phyloP scores from a whole-genome alignment of 225 moss, liverwort and hornwort species.

The Pseudoscleropodium purum region DNA sequence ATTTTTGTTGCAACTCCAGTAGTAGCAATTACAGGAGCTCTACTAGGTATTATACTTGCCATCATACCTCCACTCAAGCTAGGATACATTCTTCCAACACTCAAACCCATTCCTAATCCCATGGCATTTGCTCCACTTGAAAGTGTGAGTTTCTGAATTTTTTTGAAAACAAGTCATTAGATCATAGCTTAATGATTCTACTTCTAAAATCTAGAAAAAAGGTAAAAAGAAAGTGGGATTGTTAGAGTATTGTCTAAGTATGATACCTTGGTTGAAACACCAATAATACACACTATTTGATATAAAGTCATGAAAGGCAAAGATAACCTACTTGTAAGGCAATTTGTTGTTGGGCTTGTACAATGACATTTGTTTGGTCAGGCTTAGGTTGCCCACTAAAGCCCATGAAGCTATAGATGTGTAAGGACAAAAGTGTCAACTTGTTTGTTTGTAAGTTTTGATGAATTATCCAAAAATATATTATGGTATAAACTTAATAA shows the following conservation, averaged over 20 bases:
- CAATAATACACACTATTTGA: neutral
- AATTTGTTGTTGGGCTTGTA: conserved; percentile 97
- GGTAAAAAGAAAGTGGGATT: neutral
- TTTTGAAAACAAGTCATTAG: neutral
- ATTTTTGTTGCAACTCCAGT: conserved; percentile 62
- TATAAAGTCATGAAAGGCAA: neutral
- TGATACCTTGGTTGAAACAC: neutral
- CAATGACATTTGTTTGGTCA: conserved; percentile 79
- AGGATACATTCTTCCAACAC: conserved; percentile 33
- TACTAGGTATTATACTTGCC: conserved; percentile 37
- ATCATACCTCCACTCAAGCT: conserved; percentile 53
- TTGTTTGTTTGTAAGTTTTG: neutral
- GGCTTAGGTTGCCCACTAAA: conserved; percentile 84
- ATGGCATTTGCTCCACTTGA: conserved; percentile 78
- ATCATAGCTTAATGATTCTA: neutral
- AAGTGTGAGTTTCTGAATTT: conserved; percentile 69
- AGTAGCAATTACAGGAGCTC: conserved; percentile 19
- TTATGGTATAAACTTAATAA: neutral
- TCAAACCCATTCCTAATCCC: conserved; percentile 58
- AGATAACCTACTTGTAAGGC: conserved; percentile 53
- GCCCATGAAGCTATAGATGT: conserved; percentile 43
- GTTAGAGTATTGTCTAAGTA: neutral
- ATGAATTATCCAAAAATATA: neutral
- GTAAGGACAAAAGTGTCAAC: conserved; percentile 20
- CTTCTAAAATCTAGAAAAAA: neutral